These are phyloP conservation scores for Hydrangea macrophylla DNA, from an alignment of 148 eudicot species.

Conservation along the genomic window DNA sequence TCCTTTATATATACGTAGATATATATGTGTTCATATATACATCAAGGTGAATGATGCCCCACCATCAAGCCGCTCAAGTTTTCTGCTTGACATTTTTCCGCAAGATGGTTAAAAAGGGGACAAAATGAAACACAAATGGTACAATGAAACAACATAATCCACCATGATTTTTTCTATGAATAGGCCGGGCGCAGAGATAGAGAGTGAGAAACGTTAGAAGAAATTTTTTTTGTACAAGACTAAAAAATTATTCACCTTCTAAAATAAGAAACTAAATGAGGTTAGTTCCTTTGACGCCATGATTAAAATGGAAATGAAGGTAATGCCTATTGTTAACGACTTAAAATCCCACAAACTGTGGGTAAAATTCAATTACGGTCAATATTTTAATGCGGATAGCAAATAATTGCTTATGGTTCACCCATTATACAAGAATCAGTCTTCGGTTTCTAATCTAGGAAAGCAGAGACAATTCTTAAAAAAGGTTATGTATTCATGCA, in stretches of 20 bases:
- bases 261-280: not conserved
- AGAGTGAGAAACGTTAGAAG: not conserved
- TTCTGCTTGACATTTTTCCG: slow-evolving; percentile 1
- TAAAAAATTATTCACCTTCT: slow-evolving; percentile 1
- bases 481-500: no score
- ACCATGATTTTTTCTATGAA: not conserved
- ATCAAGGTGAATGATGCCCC: not conserved
- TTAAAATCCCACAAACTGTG: not conserved
- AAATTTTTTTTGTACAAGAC: not conserved
- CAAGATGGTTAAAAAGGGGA: not conserved
- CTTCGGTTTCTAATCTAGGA: no score
- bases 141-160: not conserved
- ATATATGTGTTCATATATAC: no score
- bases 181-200: not conserved
- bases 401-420: no score
- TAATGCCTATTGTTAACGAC: not conserved
- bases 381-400: no score
- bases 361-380: no score
- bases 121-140: no score
- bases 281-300: not conserved
- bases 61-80: not conserved
- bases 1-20: slow-evolving; percentile 25
- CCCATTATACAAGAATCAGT: no score
- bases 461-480: no score
- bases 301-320: not conserved